Percentiles rank a stretch among this genome's conserved stretches.
Evolutionary conservation across 2,329 filamentous ascomycete genomes (phyloP).

Genomic region (Diaporthe sp.): DNA sequence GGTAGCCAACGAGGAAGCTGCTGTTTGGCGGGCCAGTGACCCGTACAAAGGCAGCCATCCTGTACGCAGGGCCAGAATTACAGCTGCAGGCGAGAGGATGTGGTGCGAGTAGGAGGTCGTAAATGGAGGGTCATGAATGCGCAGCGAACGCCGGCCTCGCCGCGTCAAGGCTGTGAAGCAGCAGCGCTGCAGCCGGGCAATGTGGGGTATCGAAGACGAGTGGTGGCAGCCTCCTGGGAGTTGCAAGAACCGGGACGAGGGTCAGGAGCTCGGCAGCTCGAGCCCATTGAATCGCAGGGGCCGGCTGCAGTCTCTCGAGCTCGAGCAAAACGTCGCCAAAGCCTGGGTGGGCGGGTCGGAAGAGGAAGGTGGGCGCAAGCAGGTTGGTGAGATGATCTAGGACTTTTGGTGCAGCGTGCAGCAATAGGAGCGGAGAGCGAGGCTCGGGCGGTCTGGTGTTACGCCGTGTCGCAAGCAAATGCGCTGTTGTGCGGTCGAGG

Average conservation of each 20-base stretch:
- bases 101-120: conserved; percentile 41
- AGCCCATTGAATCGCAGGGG: conserved; percentile 18
- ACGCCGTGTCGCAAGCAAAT: conserved; percentile 32
- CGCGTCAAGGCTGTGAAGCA: conserved; percentile 42
- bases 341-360: conserved; percentile 10
- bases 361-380: conserved; percentile 28
- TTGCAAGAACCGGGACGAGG: conserved; percentile 21
- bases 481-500: neutral
- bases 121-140: conserved; percentile 45
- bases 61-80: conserved; percentile 33
- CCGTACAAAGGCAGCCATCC: conserved; percentile 87
- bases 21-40: conserved; percentile 98
- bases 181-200: conserved; percentile 34
- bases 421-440: conserved; percentile 26
- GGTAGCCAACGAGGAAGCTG: conserved; percentile 96
- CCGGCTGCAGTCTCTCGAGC: conserved; percentile 23
- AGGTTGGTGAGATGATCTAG: conserved; percentile 32
- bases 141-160: conserved; percentile 42
- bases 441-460: conserved; percentile 30
- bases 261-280: conserved; percentile 19
- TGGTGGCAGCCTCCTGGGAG: conserved; percentile 26
- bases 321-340: conserved; percentile 32
- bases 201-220: conserved; percentile 37
- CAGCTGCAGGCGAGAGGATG: conserved; percentile 24
- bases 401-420: conserved; percentile 26